phyloP scores from a whole-genome alignment of 306 rosid genomes.

The Gastrolobium villosum region DNA sequence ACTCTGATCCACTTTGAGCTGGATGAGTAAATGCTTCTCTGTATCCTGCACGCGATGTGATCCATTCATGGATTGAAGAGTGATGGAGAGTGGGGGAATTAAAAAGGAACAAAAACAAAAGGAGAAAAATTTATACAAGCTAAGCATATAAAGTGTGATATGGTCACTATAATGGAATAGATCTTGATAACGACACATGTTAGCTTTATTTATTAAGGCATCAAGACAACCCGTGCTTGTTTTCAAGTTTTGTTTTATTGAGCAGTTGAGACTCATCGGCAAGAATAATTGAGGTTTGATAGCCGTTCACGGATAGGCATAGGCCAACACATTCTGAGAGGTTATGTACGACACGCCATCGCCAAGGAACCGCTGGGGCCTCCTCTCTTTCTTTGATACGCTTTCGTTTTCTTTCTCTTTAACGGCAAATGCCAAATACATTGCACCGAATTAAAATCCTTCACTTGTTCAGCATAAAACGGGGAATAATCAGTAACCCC shows the following conservation, averaged over 20 bases:
- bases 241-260: conserved; percentile 36
- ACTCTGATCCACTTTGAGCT: conserved; percentile 44
- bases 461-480: conserved; percentile 39
- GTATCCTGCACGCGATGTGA: conserved; percentile 43
- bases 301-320: conserved; percentile 48
- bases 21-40: conserved; percentile 47
- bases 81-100: not conserved
- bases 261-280: conserved; percentile 41
- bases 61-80: conserved; percentile 57
- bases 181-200: conserved; percentile 57
- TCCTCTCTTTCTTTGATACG: conserved; percentile 28
- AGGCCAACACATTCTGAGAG: conserved; percentile 46
- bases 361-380: conserved; percentile 40
- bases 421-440: conserved; percentile 47
- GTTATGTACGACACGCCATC: conserved; percentile 55
- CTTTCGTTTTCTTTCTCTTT: conserved; percentile 37
- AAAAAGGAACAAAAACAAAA: conserved; percentile 40
- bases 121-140: conserved; percentile 41
- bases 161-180: conserved; percentile 48
- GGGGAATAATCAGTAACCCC: conserved; percentile 28
- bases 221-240: conserved; percentile 39
- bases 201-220: conserved; percentile 43
- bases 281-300: conserved; percentile 46
- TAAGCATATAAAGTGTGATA: conserved; percentile 22
- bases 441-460: conserved; percentile 43